A percentile compares a stretch with the other conserved stretches of the same genome.
Evolutionary conservation across 768 basidiomycete genomes (phyloP).

Genomic region (Coprinopsis strossmayeri): DNA sequence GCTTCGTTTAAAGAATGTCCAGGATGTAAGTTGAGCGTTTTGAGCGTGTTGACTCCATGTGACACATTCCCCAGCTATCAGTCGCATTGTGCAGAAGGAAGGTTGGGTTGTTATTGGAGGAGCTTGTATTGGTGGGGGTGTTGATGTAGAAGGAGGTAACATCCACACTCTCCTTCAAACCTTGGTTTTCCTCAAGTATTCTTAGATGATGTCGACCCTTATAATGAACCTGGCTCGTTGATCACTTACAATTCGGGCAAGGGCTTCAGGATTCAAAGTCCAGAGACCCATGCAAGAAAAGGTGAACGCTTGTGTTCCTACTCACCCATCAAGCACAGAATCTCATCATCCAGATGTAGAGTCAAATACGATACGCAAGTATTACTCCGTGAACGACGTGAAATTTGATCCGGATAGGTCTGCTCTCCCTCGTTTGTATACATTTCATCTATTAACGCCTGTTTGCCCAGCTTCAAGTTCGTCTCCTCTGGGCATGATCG

Average conservation of each 20-base stretch:
- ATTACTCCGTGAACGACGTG: conserved; percentile 52
- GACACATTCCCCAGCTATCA: conserved; percentile 30
- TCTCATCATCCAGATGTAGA: conserved; percentile 1
- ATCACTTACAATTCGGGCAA: conserved; percentile 34
- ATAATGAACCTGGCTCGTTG: conserved; percentile 43
- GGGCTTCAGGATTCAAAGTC: no score
- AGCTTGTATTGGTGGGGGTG: conserved; percentile 37
- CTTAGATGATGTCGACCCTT: conserved; percentile 29
- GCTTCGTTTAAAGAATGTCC: background rate
- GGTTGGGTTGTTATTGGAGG: conserved; percentile 38
- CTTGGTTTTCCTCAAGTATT: background rate
- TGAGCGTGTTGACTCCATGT: background rate
- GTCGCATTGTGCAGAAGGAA: conserved; percentile 41
- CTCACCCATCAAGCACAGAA: no score
- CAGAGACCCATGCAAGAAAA: no score
- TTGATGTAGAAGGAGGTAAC: conserved; percentile 26
- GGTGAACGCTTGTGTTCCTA: no score
- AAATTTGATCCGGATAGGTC: conserved; percentile 47
- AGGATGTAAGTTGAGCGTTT: background rate
- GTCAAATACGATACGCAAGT: conserved; percentile 24
- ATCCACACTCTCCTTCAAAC: background rate
- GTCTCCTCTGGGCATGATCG: conserved; percentile 12
- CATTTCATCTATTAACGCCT: no score
- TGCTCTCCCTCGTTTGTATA: conserved; percentile 9
- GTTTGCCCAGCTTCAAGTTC: background rate